A percentile compares a stretch with the other conserved stretches of the same genome.
Evolutionary conservation across 2,329 filamentous ascomycete genomes (phyloP).

Genomic region (Epichloe bromicola): DNA sequence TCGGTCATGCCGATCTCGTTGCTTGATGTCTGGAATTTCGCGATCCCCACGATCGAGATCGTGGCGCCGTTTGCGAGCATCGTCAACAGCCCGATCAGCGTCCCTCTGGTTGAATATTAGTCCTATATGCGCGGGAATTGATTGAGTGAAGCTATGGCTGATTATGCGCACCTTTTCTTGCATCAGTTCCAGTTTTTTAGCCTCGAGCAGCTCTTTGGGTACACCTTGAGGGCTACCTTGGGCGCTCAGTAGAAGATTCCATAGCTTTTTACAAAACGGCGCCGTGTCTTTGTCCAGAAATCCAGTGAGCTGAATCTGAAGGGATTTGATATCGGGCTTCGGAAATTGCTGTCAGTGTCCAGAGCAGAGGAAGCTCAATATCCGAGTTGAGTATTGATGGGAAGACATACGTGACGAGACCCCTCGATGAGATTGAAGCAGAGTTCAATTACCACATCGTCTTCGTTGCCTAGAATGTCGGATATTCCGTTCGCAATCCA

Average conservation of each 20-base stretch:
- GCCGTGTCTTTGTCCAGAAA: conserved; percentile 90
- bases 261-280: conserved; percentile 83
- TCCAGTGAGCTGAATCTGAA: conserved; percentile 88
- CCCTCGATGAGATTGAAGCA: conserved; percentile 60
- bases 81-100: conserved; percentile 68
- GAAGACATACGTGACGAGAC: conserved; percentile 49
- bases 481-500: conserved; percentile 89
- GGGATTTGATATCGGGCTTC: conserved; percentile 87
- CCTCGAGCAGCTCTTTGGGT: conserved; percentile 85
- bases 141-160: too few species aligned
- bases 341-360: conserved; percentile 23
- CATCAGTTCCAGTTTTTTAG: conserved; percentile 88
- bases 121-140: neutral
- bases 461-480: conserved; percentile 79
- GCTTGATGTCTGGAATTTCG: conserved; percentile 54
- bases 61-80: conserved; percentile 57
- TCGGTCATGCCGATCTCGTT: conserved; percentile 46
- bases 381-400: neutral
- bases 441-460: conserved; percentile 90
- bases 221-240: conserved; percentile 82
- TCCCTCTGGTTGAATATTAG: conserved; percentile 45
- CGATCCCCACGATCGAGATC: conserved; percentile 59
- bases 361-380: neutral
- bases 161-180: conserved; percentile 67
- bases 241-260: conserved; percentile 82